Evolutionary conservation across 2,329 filamentous ascomycete genomes (phyloP).

Genomic region (Claviceps spartinae): DNA sequence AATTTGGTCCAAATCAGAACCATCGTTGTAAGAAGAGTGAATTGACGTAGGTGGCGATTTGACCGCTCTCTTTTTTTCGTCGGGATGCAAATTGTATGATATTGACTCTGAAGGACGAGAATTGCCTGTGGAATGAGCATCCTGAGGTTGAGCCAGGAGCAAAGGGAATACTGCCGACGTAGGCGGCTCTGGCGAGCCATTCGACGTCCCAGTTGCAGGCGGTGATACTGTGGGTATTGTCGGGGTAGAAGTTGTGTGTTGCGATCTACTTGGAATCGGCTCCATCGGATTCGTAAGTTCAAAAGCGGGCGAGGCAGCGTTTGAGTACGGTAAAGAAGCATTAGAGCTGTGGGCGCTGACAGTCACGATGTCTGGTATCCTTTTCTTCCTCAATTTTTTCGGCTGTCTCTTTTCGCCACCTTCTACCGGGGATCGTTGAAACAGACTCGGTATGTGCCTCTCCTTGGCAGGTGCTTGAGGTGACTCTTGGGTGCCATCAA

Average conservation of each 20-base stretch:
- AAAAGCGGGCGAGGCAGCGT: conserved; percentile 30
- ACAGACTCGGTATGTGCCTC: conserved; percentile 53
- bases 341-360: conserved; percentile 85
- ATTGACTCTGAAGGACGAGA: conserved; percentile 31
- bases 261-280: conserved; percentile 6
- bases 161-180: conserved; percentile 6
- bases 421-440: conserved; percentile 52
- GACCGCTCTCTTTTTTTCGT: conserved; percentile 44
- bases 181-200: not conserved
- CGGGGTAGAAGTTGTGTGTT: not conserved
- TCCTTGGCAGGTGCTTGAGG: conserved; percentile 52
- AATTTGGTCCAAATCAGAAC: conserved; percentile 63
- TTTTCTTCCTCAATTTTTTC: conserved; percentile 86
- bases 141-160: conserved; percentile 12
- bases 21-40: conserved; percentile 65
- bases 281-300: conserved; percentile 37
- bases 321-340: conserved; percentile 48
- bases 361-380: conserved; percentile 60
- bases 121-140: conserved; percentile 30
- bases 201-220: not conserved
- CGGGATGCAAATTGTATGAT: conserved; percentile 29
- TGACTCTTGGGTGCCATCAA: conserved; percentile 26
- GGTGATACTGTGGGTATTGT: not conserved
- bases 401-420: conserved; percentile 56
- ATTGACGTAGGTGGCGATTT: conserved; percentile 66